Evolutionary conservation across 1,139 yeast species (phyloP).

Genomic region (Diutina ranongensis): DNA sequence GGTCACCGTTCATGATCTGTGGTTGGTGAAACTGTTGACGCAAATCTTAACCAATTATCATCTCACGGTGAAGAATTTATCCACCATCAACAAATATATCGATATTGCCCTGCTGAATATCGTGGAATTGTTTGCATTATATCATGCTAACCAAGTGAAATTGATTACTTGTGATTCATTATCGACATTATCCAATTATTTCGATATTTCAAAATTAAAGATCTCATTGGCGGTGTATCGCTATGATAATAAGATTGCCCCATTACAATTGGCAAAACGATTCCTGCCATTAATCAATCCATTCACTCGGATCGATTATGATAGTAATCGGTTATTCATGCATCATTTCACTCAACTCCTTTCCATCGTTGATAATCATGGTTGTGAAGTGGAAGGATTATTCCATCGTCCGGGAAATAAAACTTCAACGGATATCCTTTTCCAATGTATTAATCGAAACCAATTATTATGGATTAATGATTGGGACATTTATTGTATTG

Average conservation of each 20-base stretch:
- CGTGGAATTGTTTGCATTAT: conserved; percentile 8
- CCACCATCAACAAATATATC: conserved; percentile 18
- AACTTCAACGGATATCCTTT: conserved; percentile 35
- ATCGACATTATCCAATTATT: conserved; percentile 46
- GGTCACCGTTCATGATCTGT: conserved; percentile 82
- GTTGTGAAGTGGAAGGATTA: conserved; percentile 32
- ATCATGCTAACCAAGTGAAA: conserved; percentile 12
- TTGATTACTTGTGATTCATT: conserved; percentile 44
- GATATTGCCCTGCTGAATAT: conserved; percentile 11
- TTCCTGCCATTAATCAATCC: conserved; percentile 16
- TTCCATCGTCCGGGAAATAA: conserved; percentile 53
- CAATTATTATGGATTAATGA: conserved; percentile 45
- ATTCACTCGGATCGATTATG: conserved; percentile 12
- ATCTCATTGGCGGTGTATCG: conserved; percentile 66
- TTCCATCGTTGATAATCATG: conserved; percentile 34
- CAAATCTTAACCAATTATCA: conserved; percentile 53
- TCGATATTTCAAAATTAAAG: conserved; percentile 69
- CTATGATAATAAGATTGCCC: conserved; percentile 21
- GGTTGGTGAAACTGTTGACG: conserved; percentile 75
- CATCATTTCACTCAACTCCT: conserved; percentile 39
- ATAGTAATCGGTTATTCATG: conserved; percentile 21
- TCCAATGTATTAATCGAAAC: conserved; percentile 43
- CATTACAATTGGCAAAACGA: conserved; percentile 13
- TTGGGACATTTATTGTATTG: conserved; percentile 54
- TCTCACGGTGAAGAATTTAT: conserved; percentile 22